Percentiles rank a stretch among this genome's conserved stretches.
These are phyloP conservation scores for Pascua guehoae DNA, from an alignment of 1,284 basidiomycete species.

Conservation along the genomic window DNA sequence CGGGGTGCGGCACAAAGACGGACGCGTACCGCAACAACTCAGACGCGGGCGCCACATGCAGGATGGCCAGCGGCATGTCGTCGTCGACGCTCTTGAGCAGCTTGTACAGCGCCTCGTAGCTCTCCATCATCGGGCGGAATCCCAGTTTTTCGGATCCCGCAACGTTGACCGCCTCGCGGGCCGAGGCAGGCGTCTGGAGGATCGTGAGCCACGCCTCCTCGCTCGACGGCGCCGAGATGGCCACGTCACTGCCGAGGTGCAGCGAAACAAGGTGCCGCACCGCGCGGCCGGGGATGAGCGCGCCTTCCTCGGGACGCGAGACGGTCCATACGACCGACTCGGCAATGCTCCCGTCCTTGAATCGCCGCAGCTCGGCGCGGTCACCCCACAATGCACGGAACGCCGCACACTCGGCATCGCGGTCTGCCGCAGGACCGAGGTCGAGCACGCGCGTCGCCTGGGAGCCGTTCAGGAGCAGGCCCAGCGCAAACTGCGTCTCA, in stretches of 20 bases:
- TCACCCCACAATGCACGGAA: conserved; percentile 90
- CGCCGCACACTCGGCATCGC: conserved; percentile 51
- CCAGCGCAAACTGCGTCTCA: conserved; percentile 55
- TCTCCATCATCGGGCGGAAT: conserved; percentile 71
- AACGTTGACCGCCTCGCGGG: conserved; percentile 50
- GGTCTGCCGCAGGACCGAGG: conserved; percentile 69
- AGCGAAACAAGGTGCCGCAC: conserved; percentile 67
- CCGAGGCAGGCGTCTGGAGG: conserved; percentile 60
- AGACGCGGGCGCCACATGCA: conserved; percentile 67
- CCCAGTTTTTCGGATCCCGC: conserved; percentile 56
- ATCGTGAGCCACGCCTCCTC: conserved; percentile 60
- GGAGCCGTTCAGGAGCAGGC: conserved; percentile 66
- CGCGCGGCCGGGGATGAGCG: conserved; percentile 71
- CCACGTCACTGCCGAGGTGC: conserved; percentile 64
- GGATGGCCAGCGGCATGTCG: conserved; percentile 73
- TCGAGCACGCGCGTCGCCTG: conserved; percentile 80
- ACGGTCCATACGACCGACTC: conserved; percentile 89
- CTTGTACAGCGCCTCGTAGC: conserved; percentile 77
- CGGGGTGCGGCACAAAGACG: conserved; percentile 66
- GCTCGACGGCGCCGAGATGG: conserved; percentile 48
- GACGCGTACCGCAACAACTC: conserved; percentile 78
- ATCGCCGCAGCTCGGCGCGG: conserved; percentile 88
- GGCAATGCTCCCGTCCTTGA: conserved; percentile 89
- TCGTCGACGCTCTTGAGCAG: conserved; percentile 72
- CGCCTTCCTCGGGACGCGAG: conserved; percentile 63